Evolutionary conservation across 1,284 basidiomycete genomes (phyloP), one percentile per base, ranked within the genome.

Genomic region (Cystobasidium slooffiae): DNA sequence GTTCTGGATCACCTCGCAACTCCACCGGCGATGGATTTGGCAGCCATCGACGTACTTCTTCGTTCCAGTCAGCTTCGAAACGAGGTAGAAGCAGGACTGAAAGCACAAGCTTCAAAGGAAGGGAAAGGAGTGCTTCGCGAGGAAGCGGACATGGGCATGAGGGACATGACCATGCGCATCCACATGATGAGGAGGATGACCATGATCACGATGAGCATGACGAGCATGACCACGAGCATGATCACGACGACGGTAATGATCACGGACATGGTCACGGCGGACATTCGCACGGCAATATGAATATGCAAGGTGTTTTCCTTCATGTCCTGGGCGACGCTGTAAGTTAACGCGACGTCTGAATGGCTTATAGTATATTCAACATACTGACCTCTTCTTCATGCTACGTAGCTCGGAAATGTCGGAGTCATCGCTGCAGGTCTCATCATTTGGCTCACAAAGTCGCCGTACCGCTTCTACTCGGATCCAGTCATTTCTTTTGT

Each of bases 341-440:
- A 75, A 81, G 83, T 82, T 14, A n/a, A 12, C n/a, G 20, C 1
- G 37, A 31, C n/a, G 49, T 24, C 46, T 39, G 14, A 18, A 9
- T 66, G 24, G 44, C 6, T 6, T 31, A 31, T 31, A 31, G 5
- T 31, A 2, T 1, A 31, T 3, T 18, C 3, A 56, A 39, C 6
- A 20, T 31, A 16, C 56, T 59, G 39, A 22, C 41, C 8, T 7
- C 18, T 39, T 47, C 9, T 6, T 22, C 63, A 3, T 16, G 22
- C 16, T 12, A 5, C 20, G 16, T 68, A 80, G 31, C 86, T 97
- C 52, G 96, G 97, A 74, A 99, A 99, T 82, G 91, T 98, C 76
- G 97, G 97, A 76, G 97, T 99, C 77, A 98, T 99, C 76, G 88
- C 90, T 39, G 92, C 95, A 5, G 97, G 97, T 77, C 87, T 98